Conservation (phyloP, 2,329 filamentous ascomycete species). For the Plectosphaerella sp. region DNA sequence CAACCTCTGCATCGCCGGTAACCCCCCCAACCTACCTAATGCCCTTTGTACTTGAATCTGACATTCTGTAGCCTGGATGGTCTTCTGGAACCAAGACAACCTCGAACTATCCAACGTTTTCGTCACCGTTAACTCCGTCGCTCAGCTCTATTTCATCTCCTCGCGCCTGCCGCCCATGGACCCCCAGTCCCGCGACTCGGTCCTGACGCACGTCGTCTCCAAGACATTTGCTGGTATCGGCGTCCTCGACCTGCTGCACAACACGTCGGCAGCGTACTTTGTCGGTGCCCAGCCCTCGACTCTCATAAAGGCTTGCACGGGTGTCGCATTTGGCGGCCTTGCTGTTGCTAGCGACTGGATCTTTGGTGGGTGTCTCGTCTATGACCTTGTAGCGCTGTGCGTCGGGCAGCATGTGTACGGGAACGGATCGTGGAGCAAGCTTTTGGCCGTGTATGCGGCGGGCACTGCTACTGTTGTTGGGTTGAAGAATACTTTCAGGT, state of each 20-base stretch:
- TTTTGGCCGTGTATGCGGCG: constrained; percentile 46
- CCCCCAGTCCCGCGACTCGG: constrained; percentile 39
- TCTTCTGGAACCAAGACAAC: constrained; percentile 53
- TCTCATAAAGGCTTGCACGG: constrained; percentile 46
- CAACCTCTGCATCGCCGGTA: constrained; percentile 55
- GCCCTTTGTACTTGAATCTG: too few relatives aligned
- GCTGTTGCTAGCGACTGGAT: constrained; percentile 54
- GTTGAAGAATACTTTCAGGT: constrained; percentile 47
- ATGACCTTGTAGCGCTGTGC: constrained; percentile 49
- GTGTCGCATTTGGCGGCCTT: constrained; percentile 44
- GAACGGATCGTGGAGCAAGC: constrained; percentile 40
- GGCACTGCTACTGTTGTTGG: constrained; percentile 48
- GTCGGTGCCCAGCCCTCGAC: constrained; percentile 38
- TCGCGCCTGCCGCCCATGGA: constrained; percentile 44
- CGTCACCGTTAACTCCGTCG: constrained; percentile 49
- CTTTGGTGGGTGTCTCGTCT: constrained; percentile 54
- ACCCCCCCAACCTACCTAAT: constrained; percentile 14
- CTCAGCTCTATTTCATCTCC: constrained; percentile 50
- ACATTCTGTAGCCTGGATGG: constrained; percentile 46
- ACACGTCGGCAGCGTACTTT: constrained; percentile 52
- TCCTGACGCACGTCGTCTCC: constrained; percentile 53
- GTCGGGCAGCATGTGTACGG: constrained; percentile 45
- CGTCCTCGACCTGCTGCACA: constrained; percentile 55
- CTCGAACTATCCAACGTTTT: constrained; percentile 50
- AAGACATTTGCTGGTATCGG: constrained; percentile 59